Percentiles rank a stretch among this genome's conserved stretches.
These are phyloP conservation scores for Arachis hypogaea DNA, from an alignment of 306 rosid species.

Conservation along the genomic window DNA sequence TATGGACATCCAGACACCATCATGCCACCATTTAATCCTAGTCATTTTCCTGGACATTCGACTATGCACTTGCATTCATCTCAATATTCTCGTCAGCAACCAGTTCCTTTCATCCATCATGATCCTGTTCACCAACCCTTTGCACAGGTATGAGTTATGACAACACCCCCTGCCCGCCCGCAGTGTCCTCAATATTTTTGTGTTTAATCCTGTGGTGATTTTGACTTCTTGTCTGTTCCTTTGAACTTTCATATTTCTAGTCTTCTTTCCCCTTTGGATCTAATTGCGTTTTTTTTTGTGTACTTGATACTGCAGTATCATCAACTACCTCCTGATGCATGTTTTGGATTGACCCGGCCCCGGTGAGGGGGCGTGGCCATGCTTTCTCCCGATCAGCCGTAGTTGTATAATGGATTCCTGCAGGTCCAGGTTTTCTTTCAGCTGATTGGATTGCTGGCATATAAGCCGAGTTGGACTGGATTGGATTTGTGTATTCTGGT, in stretches of 20 bases:
- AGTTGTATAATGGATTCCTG: constrained; percentile 44
- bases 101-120: constrained; percentile 83
- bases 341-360: constrained; percentile 99
- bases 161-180: neutral
- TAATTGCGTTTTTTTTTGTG: constrained; percentile 9
- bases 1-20: constrained; percentile 87
- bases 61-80: constrained; percentile 82
- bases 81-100: constrained; percentile 84
- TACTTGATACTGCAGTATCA: constrained; percentile 67
- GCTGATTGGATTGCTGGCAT: constrained; percentile 95
- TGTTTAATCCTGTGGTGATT: too few species aligned
- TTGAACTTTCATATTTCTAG: neutral
- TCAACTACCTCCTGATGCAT: constrained; percentile 90
- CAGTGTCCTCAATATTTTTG: too few species aligned
- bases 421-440: constrained; percentile 37
- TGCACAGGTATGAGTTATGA: constrained; percentile 65
- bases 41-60: constrained; percentile 72
- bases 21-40: constrained; percentile 74
- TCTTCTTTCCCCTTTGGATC: constrained; percentile 2
- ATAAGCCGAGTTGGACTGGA: constrained; percentile 68
- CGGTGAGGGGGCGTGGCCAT: constrained; percentile 98
- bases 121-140: constrained; percentile 85
- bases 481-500: constrained; percentile 45
- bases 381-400: constrained; percentile 85
- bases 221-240: neutral